Conservation (phyloP, 1,139 yeast genomes). For the Candida sp. region DNA sequence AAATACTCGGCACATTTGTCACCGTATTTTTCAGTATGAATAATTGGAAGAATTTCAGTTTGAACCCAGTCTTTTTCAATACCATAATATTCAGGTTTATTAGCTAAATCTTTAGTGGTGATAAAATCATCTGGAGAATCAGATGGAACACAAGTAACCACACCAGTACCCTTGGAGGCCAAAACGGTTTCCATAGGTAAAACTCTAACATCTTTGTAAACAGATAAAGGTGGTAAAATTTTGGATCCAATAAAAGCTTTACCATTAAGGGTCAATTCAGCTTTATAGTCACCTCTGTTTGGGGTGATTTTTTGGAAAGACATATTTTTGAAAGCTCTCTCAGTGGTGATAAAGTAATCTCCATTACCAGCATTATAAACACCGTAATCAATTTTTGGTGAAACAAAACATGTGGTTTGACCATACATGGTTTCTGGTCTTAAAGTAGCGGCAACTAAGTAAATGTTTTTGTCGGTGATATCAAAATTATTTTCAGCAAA, state of each 20-base stretch:
- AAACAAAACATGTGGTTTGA: conserved; percentile 96
- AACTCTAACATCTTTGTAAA: conserved; percentile 68
- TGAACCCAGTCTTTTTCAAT: conserved; percentile 87
- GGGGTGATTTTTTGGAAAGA: conserved; percentile 93
- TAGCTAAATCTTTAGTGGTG: conserved; percentile 76
- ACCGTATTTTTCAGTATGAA: conserved; percentile 84
- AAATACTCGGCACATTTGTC: conserved; percentile 82
- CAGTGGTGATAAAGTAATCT: conserved; percentile 81
- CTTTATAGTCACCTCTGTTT: conserved; percentile 70
- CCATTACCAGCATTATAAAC: conserved; percentile 81
- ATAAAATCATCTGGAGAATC: conserved; percentile 97
- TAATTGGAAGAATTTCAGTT: conserved; percentile 68
- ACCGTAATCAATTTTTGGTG: conserved; percentile 93
- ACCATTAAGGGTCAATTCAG: conserved; percentile 66
- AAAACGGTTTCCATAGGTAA: conserved; percentile 98
- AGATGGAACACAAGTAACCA: conserved; percentile 97
- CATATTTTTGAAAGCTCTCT: conserved; percentile 99
- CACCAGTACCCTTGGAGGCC: conserved; percentile 97
- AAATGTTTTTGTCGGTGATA: conserved; percentile 57
- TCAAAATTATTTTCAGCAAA: conserved; percentile 49
- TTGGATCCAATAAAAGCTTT: conserved; percentile 76
- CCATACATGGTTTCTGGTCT: conserved; percentile 99
- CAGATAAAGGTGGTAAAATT: conserved; percentile 82
- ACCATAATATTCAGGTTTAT: conserved; percentile 89
- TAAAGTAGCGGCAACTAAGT: conserved; percentile 92